Percentiles rank a stretch among this genome's conserved stretches.
Conservation (phyloP, 768 basidiomycete genomes). For the Megacollybia marginata region DNA sequence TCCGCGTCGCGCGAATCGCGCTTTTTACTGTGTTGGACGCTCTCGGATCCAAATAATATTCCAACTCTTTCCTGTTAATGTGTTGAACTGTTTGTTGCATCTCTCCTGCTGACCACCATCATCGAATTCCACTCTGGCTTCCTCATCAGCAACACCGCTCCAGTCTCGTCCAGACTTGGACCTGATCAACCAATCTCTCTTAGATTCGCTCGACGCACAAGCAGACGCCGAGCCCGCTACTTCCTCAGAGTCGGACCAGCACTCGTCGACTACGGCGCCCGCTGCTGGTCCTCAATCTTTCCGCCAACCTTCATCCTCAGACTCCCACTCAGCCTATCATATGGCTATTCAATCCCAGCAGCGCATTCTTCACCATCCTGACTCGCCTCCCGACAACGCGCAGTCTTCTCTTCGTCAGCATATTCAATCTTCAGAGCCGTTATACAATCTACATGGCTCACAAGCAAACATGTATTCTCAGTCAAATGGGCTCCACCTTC, state of each 20-base stretch:
- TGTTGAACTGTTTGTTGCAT: conserved; percentile 14
- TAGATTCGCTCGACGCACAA: conserved; percentile 78
- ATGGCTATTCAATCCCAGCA: conserved; percentile 39
- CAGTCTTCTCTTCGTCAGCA: conserved; percentile 25
- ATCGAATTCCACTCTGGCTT: conserved; percentile 38
- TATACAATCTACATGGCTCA: conserved; percentile 24
- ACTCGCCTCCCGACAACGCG: conserved; percentile 38
- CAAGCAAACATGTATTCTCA: conserved; percentile 28
- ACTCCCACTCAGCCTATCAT: conserved; percentile 52
- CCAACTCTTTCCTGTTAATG: conserved; percentile 20
- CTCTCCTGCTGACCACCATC: background rate
- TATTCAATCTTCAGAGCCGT: conserved; percentile 25
- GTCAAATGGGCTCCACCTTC: conserved; percentile 29
- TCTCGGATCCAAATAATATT: conserved; percentile 13
- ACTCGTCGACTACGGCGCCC: conserved; percentile 38
- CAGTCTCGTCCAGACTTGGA: conserved; percentile 60
- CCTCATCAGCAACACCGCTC: conserved; percentile 31
- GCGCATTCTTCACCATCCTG: conserved; percentile 33
- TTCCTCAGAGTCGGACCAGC: conserved; percentile 41
- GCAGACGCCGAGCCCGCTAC: conserved; percentile 70
- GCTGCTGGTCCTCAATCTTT: conserved; percentile 26
- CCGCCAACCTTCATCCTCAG: conserved; percentile 40
- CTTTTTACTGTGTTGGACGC: conserved; percentile 23
- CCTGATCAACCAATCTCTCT: conserved; percentile 77
- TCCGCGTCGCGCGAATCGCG: conserved; percentile 6